Conservation (phyloP, 2,329 filamentous ascomycete genomes). For the Cryphonectria nitschkei region DNA sequence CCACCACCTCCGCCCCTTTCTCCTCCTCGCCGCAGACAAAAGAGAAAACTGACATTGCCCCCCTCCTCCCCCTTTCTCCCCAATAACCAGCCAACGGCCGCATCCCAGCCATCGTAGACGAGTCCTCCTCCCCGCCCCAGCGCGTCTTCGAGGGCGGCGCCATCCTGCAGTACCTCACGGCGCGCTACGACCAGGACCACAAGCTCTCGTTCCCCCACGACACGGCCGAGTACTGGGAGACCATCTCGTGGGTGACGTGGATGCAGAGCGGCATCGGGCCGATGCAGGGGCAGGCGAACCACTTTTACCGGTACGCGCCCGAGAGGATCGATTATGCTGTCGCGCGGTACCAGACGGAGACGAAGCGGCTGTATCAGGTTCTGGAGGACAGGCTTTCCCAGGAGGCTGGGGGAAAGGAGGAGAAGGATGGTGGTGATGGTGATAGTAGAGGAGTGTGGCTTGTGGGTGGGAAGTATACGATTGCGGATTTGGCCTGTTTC, state of each 20-base stretch:
- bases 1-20: too few species aligned
- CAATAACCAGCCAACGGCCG: neutral
- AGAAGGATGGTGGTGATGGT: too few species aligned
- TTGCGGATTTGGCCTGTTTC: conserved; percentile 16
- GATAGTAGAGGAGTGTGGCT: neutral
- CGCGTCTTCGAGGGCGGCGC: conserved; percentile 17
- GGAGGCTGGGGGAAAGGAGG: neutral
- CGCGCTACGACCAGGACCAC: conserved; percentile 11
- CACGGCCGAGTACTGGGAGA: conserved; percentile 13
- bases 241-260: conserved; percentile 14
- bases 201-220: conserved; percentile 13
- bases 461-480: conserved; percentile 16
- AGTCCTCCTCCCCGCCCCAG: neutral
- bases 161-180: conserved; percentile 13
- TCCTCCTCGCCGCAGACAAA: too few species aligned
- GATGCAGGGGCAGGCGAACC: conserved; percentile 16
- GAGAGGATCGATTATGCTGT: conserved; percentile 10
- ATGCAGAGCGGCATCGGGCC: conserved; percentile 17
- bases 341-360: conserved; percentile 17
- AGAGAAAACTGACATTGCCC: neutral
- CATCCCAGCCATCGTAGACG: conserved; percentile 6
- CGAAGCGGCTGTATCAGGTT: conserved; percentile 16
- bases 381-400: conserved; percentile 10
- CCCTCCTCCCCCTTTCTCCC: too few species aligned
- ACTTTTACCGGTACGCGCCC: conserved; percentile 13